Evolutionary conservation across 805 yeast species (phyloP).

Genomic region (Saccharomycopsis olivae): DNA sequence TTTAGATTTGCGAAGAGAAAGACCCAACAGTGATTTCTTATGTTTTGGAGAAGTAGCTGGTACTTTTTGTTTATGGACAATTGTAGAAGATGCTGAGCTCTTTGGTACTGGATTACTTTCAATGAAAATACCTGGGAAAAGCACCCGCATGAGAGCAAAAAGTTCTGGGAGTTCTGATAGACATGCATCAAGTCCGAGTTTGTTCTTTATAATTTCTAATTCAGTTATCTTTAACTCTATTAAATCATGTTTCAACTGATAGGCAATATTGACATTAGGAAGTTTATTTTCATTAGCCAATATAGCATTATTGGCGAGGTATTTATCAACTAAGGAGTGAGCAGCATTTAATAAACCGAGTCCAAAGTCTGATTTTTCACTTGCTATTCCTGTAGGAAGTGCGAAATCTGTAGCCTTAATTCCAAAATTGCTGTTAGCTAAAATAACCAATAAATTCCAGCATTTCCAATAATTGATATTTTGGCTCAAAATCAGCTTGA

Average conservation of each 20-base stretch:
- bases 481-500: conserved; percentile 9
- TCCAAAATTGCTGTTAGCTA: conserved; percentile 13
- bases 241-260: conserved; percentile 22
- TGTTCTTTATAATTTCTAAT: conserved; percentile 53
- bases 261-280: background rate
- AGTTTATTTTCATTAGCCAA: background rate
- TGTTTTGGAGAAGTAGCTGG: background rate
- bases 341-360: background rate
- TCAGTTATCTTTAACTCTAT: conserved; percentile 68
- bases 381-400: no score
- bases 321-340: background rate
- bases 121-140: conserved; percentile 29
- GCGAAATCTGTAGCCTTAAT: no score
- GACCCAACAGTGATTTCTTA: background rate
- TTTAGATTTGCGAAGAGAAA: no score
- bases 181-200: conserved; percentile 47
- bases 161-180: conserved; percentile 58
- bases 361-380: conserved; percentile 4
- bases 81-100: background rate
- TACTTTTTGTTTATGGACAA: background rate
- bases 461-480: conserved; percentile 12
- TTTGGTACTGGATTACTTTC: background rate
- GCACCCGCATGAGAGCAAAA: conserved; percentile 43
- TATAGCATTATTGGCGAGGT: background rate
- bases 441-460: conserved; percentile 17